Conservation (phyloP, 1,284 basidiomycete species). For the Ganoderma lucidum region DNA sequence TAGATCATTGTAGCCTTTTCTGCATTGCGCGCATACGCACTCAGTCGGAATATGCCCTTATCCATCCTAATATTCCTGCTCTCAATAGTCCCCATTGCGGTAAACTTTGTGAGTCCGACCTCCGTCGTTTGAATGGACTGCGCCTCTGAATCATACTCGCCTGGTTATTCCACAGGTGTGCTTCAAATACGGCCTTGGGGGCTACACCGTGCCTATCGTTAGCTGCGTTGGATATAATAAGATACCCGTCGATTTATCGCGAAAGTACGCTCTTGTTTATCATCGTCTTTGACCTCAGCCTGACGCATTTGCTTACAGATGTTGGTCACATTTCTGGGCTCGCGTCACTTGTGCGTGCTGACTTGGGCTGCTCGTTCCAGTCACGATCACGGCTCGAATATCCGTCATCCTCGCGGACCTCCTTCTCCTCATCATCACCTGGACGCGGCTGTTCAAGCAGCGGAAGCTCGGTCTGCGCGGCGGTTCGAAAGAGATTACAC, state of each 20-base stretch:
- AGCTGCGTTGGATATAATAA: slow-evolving; percentile 2
- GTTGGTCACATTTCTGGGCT: not conserved
- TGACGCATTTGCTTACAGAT: not conserved
- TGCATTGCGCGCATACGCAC: not conserved
- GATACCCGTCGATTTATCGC: not conserved
- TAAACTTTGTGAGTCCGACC: not conserved
- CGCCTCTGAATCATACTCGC: too few relatives aligned
- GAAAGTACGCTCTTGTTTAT: not conserved
- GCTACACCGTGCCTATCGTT: not conserved
- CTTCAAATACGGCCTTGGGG: slow-evolving; percentile 4
- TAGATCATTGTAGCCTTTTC: not conserved
- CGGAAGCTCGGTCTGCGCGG: not conserved
- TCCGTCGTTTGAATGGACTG: too few relatives aligned
- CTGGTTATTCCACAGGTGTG: not conserved
- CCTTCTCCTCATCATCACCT: not conserved
- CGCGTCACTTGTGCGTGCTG: not conserved
- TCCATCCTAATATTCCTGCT: not conserved
- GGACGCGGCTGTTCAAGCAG: not conserved
- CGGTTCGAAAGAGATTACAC: not conserved
- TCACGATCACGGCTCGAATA: not conserved
- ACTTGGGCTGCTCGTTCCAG: not conserved
- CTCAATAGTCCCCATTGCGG: not conserved
- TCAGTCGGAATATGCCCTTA: slow-evolving; percentile 1
- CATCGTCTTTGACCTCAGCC: not conserved
- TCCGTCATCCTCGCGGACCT: not conserved